Conservation (phyloP, 106 monocot genomes). For the Phalaenopsis equestris region DNA sequence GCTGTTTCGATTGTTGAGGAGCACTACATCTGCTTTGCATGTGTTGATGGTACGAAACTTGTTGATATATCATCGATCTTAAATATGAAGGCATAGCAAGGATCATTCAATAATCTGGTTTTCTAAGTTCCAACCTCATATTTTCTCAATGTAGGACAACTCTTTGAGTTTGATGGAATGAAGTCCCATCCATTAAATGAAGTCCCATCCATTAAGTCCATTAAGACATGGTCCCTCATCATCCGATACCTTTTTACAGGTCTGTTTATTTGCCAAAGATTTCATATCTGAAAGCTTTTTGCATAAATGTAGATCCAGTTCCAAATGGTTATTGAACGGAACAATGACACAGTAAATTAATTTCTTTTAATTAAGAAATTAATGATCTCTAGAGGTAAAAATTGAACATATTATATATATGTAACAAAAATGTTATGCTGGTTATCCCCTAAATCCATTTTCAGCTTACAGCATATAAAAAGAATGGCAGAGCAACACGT, state of each 20-base stretch:
- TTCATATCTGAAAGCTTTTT: not conserved
- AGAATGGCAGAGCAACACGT: not conserved
- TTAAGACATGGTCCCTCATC: constrained; percentile 52
- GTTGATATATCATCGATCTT: not conserved
- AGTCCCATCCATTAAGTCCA: constrained; percentile 38
- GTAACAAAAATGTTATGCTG: not conserved
- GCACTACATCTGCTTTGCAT: constrained; percentile 83
- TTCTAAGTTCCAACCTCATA: not conserved
- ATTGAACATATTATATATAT: not conserved
- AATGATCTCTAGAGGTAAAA: not conserved
- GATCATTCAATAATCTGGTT: not conserved
- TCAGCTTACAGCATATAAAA: not conserved
- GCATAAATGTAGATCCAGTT: not conserved
- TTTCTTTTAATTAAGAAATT: not conserved
- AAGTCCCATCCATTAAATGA: constrained; percentile 42
- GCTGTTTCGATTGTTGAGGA: constrained; percentile 52
- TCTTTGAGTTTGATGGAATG: constrained; percentile 71
- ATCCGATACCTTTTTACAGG: constrained; percentile 41
- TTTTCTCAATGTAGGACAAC: constrained; percentile 34
- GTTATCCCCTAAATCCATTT: not conserved
- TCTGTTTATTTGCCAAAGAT: constrained; percentile 2
- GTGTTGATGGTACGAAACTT: constrained; percentile 58
- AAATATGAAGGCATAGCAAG: not conserved
- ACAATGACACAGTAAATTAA: not conserved
- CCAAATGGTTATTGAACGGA: not conserved